Base-by-base conservation (phyloP, 2,329 filamentous ascomycete genomes). In the Ceratocystis alfenasii region DNA sequence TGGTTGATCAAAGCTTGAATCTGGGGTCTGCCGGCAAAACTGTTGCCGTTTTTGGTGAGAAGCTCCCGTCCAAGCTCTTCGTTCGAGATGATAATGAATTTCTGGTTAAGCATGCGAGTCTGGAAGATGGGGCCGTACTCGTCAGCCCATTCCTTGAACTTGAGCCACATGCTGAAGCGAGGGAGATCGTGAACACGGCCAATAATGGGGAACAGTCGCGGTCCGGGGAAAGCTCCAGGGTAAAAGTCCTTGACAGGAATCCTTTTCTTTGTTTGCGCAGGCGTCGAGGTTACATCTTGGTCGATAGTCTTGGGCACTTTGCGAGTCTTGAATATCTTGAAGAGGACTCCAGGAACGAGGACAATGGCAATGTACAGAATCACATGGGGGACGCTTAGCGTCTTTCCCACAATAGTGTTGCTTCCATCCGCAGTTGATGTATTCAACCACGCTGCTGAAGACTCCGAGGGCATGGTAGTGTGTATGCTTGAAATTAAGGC, bases 11-110 rank as follows among this genome's bases (percentile, higher is more conserved):
- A 72, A 0, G 78, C 78, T 41, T 78, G 72, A 65, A 81, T 79
- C 72, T 81, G 78, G 6, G 78, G 77, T n/a, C 79, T 74, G 3
- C 79, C 79, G 1, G 78, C 77, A 69, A 80, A 81, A 67, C 78
- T 80, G 68, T 81, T 77, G 4, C 79, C 79, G 36, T 78, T 73
- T 72, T 80, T 80, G 48, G 79, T 73, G 2, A 81, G 75, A 6
- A 81, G 74, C 65, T 81, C 79, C 68, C 76, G 74, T 7, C 79
- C 79, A 64, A 81, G 78, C 61, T 76, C 74, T 69, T 80, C 77
- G 48, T 80, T 77, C 1, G 78, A 79, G 12, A 81, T 71, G 69
- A 81, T 74, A 67, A 79, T 69, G 66, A 78, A 78, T 36, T 73
- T 75, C 68, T 76, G 72, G 50, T 75, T 73, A 44, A 76, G 70